Evolutionary conservation across 305 asterid genomes (phyloP), one percentile per base, ranked within the genome.

Genomic region (Fraxinus xanthoxyloides): DNA sequence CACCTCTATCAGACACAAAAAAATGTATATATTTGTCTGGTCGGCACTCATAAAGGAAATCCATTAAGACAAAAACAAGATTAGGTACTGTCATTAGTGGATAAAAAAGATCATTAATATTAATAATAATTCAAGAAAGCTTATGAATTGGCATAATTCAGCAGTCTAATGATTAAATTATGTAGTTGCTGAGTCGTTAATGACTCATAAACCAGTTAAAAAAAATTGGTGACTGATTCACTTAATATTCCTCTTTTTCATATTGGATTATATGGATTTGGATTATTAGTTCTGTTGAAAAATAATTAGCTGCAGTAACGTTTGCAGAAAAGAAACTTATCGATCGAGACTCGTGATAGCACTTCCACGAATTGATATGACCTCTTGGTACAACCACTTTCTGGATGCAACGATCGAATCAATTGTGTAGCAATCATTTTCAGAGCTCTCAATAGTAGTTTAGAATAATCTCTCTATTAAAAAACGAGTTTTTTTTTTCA

Each of bases 191-290:
- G 84, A 77, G 82, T 87, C 82, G 78, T 31, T 17, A 17, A 31
- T 84, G 87, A 87, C 77, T 82, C 87, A 78, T 43, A n/a, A 87
- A 76, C 88, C 84, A 87, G 83, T 32, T 82, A 82, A 34, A 80
- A 34, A 80, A 82, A 78, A 85, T 70, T 63, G 51, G 59, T 23
- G 38, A 15, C 31, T 32, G 56, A 75, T 32, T 75, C 69, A 35
- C 35, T 65, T 67, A 46, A 2, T 46, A 79, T 86, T 82, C 38
- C 80, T 7, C 72, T 36, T 79, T 40, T 79, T 10, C 19, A 34
- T 38, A 63, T 84, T 81, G 82, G 85, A 75, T 86, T 78, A 59
- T 63, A 7, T 2, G 24, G 63, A 21, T 63, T 8, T 51, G 26
- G 69, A 63, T 54, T 8, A 7, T 36, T 36, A 36, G 69, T 63